Evolutionary conservation across 164 flowering plant species (phyloP).

Genomic region (Vitis vinifera): DNA sequence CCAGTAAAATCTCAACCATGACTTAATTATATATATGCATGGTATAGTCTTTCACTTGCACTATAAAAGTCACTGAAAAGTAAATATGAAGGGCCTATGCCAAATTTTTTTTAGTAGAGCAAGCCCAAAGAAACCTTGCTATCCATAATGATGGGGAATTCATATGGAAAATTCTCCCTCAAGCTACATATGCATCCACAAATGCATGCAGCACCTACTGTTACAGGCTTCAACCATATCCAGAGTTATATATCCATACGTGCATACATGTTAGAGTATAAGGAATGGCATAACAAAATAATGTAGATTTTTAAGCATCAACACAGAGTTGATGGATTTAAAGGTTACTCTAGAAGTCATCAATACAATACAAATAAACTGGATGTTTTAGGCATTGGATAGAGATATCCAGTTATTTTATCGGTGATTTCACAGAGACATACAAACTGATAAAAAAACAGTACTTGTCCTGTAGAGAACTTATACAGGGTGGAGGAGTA

Average conservation of each 20-base stretch:
- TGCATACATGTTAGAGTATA: not conserved
- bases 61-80: not conserved
- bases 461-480: too few relatives aligned
- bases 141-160: not conserved
- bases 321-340: too few relatives aligned
- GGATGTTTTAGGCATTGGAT: not conserved
- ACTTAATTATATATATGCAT: not conserved
- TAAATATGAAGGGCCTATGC: not conserved
- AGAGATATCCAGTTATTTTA: too few relatives aligned
- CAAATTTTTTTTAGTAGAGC: not conserved
- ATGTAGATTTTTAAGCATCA: not conserved
- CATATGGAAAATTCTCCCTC: not conserved
- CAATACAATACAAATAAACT: not conserved
- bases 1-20: not conserved
- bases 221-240: not conserved
- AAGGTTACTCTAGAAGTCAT: not conserved
- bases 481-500: too few relatives aligned
- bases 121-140: not conserved
- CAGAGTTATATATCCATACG: not conserved
- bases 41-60: not conserved
- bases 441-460: too few relatives aligned
- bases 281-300: not conserved
- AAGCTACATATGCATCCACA: not conserved
- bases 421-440: too few relatives aligned
- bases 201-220: not conserved